These are phyloP conservation scores for Saussurea involucrata DNA, from an alignment of 129 eudicot species.

Conservation along the genomic window DNA sequence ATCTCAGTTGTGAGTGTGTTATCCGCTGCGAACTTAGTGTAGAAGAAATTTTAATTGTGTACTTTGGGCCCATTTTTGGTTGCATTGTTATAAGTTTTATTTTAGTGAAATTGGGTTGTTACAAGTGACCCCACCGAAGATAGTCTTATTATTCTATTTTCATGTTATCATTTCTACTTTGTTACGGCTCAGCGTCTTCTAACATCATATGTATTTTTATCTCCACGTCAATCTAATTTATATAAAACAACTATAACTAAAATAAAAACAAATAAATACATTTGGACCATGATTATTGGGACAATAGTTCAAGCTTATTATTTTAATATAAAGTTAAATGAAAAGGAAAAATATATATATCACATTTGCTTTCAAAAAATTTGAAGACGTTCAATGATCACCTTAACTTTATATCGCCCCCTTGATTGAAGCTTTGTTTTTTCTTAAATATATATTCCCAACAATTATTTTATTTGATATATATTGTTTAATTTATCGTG, in stretches of 20 bases:
- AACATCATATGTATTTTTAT: neutral
- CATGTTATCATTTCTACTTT: neutral
- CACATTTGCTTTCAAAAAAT: constrained; percentile 13
- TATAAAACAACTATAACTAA: neutral
- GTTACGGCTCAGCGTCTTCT: neutral
- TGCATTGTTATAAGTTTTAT: too few relatives aligned
- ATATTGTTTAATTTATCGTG: too few relatives aligned
- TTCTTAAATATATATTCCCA: too few relatives aligned
- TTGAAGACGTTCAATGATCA: constrained; percentile 28
- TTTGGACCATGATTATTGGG: neutral
- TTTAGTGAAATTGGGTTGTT: too few relatives aligned
- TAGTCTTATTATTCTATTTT: neutral
- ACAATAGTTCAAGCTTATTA: neutral
- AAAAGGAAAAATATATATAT: neutral
- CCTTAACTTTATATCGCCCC: constrained; percentile 11
- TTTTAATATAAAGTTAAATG: constrained; percentile 18
- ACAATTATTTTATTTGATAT: too few relatives aligned
- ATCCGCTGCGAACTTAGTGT: too few relatives aligned
- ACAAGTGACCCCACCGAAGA: too few relatives aligned
- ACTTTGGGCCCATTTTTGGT: too few relatives aligned
- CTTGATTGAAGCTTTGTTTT: constrained; percentile 31
- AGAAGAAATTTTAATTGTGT: too few relatives aligned
- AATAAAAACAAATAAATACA: too few relatives aligned
- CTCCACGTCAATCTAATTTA: neutral
- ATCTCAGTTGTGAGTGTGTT: too few relatives aligned